A percentile compares a stretch with the other conserved stretches of the same genome.
phyloP scores from a whole-genome alignment of 2,329 filamentous ascomycete species.

The Calonectria hawksworthii region DNA sequence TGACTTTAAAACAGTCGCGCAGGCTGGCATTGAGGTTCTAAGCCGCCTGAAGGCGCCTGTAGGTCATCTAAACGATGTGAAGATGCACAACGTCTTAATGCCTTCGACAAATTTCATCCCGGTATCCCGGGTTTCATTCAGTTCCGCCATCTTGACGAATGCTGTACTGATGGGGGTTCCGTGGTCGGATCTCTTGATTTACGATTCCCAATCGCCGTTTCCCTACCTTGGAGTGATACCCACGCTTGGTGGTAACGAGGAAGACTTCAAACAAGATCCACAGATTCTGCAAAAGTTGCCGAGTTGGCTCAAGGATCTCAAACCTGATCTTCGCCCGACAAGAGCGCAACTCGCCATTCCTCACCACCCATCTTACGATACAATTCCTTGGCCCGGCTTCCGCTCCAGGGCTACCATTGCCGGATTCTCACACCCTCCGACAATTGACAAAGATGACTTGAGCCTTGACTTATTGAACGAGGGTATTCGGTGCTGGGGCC shows the following conservation, averaged over 20 bases:
- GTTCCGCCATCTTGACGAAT: conserved; percentile 9
- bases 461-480: conserved; percentile 14
- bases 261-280: not conserved
- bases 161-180: not conserved
- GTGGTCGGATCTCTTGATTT: conserved; percentile 9
- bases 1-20: conserved; percentile 4
- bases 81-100: not conserved
- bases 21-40: conserved; percentile 8
- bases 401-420: conserved; percentile 15
- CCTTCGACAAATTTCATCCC: conserved; percentile 3
- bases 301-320: not conserved
- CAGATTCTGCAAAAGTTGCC: not conserved
- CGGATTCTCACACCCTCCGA: conserved; percentile 2
- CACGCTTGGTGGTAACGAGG: not conserved
- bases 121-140: conserved; percentile 10
- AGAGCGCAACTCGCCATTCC: conserved; percentile 8
- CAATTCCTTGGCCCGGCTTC: conserved; percentile 19
- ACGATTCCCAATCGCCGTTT: conserved; percentile 10
- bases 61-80: not conserved
- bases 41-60: conserved; percentile 7
- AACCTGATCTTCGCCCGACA: conserved; percentile 13
- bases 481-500: conserved; percentile 18
- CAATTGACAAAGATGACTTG: conserved; percentile 17
- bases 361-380: conserved; percentile 19
- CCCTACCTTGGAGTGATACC: not conserved